Percentiles rank a stretch among this genome's conserved stretches.
Conservation (phyloP, 139 green algal species). For the Dunaliella primolecta region DNA sequence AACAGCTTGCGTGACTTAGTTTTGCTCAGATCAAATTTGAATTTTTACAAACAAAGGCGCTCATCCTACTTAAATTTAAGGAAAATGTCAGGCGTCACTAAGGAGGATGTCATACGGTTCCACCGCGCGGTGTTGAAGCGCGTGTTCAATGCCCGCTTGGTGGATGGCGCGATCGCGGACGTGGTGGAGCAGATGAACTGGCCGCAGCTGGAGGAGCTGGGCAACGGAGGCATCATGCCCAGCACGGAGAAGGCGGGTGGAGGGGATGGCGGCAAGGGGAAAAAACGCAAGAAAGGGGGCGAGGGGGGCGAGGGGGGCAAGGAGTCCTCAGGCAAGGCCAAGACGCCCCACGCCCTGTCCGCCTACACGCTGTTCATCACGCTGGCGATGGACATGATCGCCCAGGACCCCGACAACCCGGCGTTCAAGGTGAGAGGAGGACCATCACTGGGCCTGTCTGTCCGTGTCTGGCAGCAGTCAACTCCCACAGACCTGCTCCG, state of each 20-base stretch:
- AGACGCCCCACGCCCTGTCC: background rate
- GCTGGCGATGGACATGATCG: background rate
- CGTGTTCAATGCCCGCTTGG: background rate
- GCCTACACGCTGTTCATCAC: background rate
- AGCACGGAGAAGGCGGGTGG: background rate
- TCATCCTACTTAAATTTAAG: no score
- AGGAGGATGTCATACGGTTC: background rate
- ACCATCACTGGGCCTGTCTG: no score
- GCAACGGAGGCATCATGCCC: background rate
- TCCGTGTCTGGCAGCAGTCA: no score
- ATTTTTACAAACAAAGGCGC: no score
- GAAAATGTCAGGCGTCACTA: background rate
- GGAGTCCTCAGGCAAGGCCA: background rate
- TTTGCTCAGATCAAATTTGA: no score
- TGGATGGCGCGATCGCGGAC: background rate
- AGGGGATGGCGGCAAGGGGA: no score
- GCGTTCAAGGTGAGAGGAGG: background rate
- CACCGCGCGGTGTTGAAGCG: background rate
- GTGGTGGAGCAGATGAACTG: background rate
- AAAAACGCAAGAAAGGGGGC: background rate
- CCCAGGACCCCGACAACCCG: background rate
- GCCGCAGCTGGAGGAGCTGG: background rate
- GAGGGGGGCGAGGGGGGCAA: no score
- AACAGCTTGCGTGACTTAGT: no score
- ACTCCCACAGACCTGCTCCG: no score